Percentiles rank a stretch among this genome's conserved stretches.
phyloP scores from a whole-genome alignment of 768 basidiomycete species.

The Suillus weaverae region DNA sequence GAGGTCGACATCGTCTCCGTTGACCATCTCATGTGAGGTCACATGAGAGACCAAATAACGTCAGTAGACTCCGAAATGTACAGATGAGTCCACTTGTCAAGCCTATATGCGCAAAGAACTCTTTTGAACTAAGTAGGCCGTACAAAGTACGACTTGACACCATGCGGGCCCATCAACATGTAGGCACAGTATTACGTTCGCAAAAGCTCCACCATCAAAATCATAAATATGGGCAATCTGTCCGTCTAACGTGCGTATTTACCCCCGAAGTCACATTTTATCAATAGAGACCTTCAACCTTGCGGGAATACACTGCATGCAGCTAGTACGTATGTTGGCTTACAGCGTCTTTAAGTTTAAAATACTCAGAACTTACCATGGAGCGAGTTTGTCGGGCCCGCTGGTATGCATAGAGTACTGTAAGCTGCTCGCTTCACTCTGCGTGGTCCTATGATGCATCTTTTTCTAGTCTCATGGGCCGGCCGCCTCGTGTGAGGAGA shows the following conservation, averaged over 20 bases:
- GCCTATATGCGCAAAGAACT: not conserved
- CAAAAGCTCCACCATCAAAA: not conserved
- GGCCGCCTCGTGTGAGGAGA: no score
- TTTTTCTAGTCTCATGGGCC: no score
- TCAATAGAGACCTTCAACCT: not conserved
- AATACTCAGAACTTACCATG: constrained; percentile 30
- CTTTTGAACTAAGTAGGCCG: not conserved
- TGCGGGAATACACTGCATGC: not conserved
- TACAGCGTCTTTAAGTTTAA: constrained; percentile 13
- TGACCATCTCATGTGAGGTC: constrained; percentile 46
- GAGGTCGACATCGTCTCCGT: constrained; percentile 34
- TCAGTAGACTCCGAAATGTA: not conserved
- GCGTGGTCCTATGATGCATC: not conserved
- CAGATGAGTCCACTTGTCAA: not conserved
- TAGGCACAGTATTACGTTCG: not conserved
- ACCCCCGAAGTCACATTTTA: not conserved
- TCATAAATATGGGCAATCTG: not conserved
- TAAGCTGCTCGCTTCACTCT: not conserved
- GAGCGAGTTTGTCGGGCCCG: constrained; percentile 29
- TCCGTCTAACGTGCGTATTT: not conserved
- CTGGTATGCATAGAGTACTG: constrained; percentile 25
- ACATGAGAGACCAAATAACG: constrained; percentile 37
- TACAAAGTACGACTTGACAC: not conserved
- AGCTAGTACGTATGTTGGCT: not conserved
- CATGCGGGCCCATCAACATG: not conserved